Percentiles rank a stretch among this genome's conserved stretches.
Evolutionary conservation across 169 alveolate species (phyloP).

Genomic region (Cystoisospora suis): DNA sequence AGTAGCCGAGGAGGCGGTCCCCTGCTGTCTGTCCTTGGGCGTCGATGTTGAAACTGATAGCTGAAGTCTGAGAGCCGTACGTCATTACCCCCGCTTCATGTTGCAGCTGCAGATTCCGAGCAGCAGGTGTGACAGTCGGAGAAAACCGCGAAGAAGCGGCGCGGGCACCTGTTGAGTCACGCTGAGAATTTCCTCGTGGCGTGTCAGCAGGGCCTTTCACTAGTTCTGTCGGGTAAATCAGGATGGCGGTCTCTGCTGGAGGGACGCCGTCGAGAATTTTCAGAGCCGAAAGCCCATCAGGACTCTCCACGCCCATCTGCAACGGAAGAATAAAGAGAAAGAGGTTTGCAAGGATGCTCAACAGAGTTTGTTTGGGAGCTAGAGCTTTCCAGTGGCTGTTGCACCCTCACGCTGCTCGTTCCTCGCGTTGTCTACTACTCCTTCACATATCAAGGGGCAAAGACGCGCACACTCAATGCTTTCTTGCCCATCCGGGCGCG

Average conservation of each 20-base stretch:
- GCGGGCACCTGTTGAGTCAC: background rate
- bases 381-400: too few species aligned
- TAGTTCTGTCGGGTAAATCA: background rate
- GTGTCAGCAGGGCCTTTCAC: background rate
- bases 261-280: background rate
- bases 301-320: slow-evolving; percentile 10
- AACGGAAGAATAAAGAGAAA: background rate
- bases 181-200: background rate
- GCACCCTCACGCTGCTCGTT: too few species aligned
- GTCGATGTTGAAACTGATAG: background rate
- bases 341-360: too few species aligned
- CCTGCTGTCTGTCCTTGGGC: background rate
- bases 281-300: background rate
- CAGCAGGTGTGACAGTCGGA: background rate
- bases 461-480: too few species aligned
- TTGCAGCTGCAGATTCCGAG: slow-evolving; percentile 7
- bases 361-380: too few species aligned
- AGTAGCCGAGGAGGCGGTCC: background rate
- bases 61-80: background rate
- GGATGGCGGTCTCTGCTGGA: background rate
- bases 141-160: background rate
- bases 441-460: too few species aligned
- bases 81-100: slow-evolving; percentile 3
- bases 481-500: too few species aligned
- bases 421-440: too few species aligned